Conservation (phyloP, 2,329 filamentous ascomycete genomes). For the Rhexocercosporidium sp. region DNA sequence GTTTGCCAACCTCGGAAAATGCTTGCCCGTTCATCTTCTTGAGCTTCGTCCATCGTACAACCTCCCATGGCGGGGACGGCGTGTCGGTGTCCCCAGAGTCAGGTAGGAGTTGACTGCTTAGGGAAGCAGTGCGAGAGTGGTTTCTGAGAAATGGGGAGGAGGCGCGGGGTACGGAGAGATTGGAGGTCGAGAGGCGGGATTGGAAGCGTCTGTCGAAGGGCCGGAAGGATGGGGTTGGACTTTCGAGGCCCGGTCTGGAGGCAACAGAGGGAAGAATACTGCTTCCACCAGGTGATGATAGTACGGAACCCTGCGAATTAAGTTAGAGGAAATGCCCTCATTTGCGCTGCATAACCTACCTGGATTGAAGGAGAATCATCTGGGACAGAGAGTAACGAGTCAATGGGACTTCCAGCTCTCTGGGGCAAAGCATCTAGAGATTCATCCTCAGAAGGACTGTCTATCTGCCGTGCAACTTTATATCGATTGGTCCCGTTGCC, state of each 20-base stretch:
- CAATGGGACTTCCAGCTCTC: slow-evolving; percentile 69
- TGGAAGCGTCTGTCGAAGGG: slow-evolving; percentile 96
- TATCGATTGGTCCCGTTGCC: slow-evolving; percentile 45
- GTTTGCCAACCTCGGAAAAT: slow-evolving; percentile 89
- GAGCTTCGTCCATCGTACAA: slow-evolving; percentile 93
- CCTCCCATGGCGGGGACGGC: slow-evolving; percentile 88
- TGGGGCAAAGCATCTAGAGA: slow-evolving; percentile 59
- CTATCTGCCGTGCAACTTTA: slow-evolving; percentile 43
- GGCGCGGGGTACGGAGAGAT: slow-evolving; percentile 66
- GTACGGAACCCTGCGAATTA: slow-evolving; percentile 57
- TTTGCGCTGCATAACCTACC: slow-evolving; percentile 52
- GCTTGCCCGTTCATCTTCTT: slow-evolving; percentile 87
- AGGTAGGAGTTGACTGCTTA: slow-evolving; percentile 70
- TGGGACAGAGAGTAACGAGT: slow-evolving; percentile 73
- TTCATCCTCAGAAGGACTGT: slow-evolving; percentile 57
- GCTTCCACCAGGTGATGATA: slow-evolving; percentile 75
- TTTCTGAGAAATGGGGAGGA: slow-evolving; percentile 72
- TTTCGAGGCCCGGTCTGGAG: slow-evolving; percentile 67
- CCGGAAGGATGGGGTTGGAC: slow-evolving; percentile 81
- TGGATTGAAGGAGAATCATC: slow-evolving; percentile 86
- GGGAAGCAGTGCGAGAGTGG: slow-evolving; percentile 81
- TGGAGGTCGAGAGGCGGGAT: slow-evolving; percentile 72
- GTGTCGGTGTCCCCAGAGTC: slow-evolving; percentile 71
- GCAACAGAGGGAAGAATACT: slow-evolving; percentile 73
- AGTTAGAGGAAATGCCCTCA: slow-evolving; percentile 11